Conservation (phyloP, 768 basidiomycete genomes). For the Mycena amicta region DNA sequence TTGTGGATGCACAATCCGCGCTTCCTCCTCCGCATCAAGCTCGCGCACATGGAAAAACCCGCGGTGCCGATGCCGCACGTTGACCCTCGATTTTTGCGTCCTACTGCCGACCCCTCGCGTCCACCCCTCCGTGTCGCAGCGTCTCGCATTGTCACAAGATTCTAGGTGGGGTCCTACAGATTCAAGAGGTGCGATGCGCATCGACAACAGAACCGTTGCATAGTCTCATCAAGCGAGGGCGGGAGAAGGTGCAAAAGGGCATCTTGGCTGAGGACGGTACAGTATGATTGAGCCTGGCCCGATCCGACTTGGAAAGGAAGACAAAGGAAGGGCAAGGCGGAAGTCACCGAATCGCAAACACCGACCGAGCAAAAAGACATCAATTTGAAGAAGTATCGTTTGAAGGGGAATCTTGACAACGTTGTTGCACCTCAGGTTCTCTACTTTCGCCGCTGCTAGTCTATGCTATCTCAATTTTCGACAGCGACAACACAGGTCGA, state of each 20-base stretch:
- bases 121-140: conserved; percentile 51
- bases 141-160: conserved; percentile 59
- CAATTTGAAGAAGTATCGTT: too few relatives aligned
- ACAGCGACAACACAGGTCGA: conserved; percentile 3
- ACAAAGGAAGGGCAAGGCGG: conserved; percentile 8
- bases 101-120: conserved; percentile 11
- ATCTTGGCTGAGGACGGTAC: conserved; percentile 26
- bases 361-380: too few relatives aligned
- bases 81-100: conserved; percentile 5
- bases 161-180: conserved; percentile 46
- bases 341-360: conserved; percentile 6
- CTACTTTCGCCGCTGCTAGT: too few relatives aligned
- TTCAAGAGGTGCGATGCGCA: conserved; percentile 61
- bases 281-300: conserved; percentile 12
- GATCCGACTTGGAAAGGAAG: too few relatives aligned
- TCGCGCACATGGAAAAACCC: neutral
- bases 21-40: conserved; percentile 15
- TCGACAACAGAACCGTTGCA: conserved; percentile 58
- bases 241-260: conserved; percentile 51
- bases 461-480: neutral
- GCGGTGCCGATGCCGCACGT: neutral
- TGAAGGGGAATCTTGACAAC: too few relatives aligned
- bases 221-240: conserved; percentile 51
- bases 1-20: conserved; percentile 35
- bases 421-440: too few relatives aligned